These are phyloP conservation scores for Rhizophagus clarus DNA, from an alignment of 192 early-diverging fungal genomes.

Conservation along the genomic window DNA sequence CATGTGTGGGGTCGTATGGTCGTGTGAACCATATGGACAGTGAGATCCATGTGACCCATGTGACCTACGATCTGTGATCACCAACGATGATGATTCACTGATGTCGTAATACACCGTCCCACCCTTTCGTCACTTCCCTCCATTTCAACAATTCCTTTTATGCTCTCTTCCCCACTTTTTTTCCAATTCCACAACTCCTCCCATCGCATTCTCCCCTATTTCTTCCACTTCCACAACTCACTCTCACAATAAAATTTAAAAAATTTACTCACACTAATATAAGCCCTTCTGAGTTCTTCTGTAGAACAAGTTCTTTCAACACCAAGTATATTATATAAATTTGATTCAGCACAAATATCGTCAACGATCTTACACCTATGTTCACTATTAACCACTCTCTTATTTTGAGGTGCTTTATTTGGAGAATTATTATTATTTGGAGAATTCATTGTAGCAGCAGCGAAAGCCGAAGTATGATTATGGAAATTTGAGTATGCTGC, in stretches of 20 bases:
- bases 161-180: too few relatives aligned
- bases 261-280: conserved; percentile 41
- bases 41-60: too few relatives aligned
- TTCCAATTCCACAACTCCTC: too few relatives aligned
- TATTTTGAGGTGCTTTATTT: background rate
- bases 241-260: background rate
- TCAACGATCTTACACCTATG: conserved; percentile 47
- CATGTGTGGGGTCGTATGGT: too few relatives aligned
- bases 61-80: too few relatives aligned
- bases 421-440: background rate
- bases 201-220: too few relatives aligned
- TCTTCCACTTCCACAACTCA: too few relatives aligned
- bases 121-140: too few relatives aligned
- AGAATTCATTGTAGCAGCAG: conserved; percentile 7
- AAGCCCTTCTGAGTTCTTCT: conserved; percentile 56
- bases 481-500: background rate
- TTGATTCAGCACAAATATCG: conserved; percentile 51
- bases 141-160: too few relatives aligned
- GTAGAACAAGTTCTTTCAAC: conserved; percentile 40
- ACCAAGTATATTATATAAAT: conserved; percentile 52
- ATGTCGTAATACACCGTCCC: too few relatives aligned
- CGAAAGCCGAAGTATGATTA: background rate
- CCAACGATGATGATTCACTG: too few relatives aligned
- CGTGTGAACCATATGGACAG: too few relatives aligned
- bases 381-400: background rate